A percentile compares a stretch with the other conserved stretches of the same genome.
These are phyloP conservation scores for Xylaria sp. DNA, from an alignment of 495 filamentous ascomycete species.

Conservation along the genomic window DNA sequence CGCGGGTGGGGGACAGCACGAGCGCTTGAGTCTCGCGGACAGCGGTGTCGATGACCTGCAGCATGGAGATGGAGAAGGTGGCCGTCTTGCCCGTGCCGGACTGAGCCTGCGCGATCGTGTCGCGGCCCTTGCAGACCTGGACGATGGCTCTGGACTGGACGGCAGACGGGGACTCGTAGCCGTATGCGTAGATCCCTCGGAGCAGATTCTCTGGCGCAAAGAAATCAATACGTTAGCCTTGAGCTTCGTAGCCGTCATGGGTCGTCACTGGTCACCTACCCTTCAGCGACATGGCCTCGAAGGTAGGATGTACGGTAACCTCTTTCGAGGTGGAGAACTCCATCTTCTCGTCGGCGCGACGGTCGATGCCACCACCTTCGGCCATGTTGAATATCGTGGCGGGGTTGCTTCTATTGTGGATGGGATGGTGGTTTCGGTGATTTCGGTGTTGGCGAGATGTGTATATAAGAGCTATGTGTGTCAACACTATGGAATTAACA, in stretches of 20 bases:
- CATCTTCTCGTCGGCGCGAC: slow-evolving; percentile 93
- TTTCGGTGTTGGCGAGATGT: neutral
- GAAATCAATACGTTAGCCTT: slow-evolving; percentile 4
- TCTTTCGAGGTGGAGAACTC: slow-evolving; percentile 98
- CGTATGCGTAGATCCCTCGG: slow-evolving; percentile 97
- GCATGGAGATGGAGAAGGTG: slow-evolving; percentile 96
- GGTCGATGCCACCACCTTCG: slow-evolving; percentile 82
- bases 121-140: slow-evolving; percentile 97
- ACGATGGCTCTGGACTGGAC: slow-evolving; percentile 98
- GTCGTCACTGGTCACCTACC: slow-evolving; percentile 42
- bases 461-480: no score
- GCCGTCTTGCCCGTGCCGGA: slow-evolving; percentile 99
- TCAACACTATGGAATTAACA: neutral
- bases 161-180: slow-evolving; percentile 95
- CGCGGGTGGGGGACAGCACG: slow-evolving; percentile 95
- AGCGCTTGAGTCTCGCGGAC: slow-evolving; percentile 92
- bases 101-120: slow-evolving; percentile 99
- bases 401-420: neutral
- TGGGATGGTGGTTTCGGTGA: neutral
- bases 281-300: slow-evolving; percentile 72
- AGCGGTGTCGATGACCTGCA: slow-evolving; percentile 88
- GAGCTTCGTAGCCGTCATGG: neutral
- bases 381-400: slow-evolving; percentile 66
- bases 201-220: slow-evolving; percentile 76
- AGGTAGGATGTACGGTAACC: slow-evolving; percentile 79